Base-by-base conservation (phyloP, 164 flowering plant species). In the Tinospora cordifolia region DNA sequence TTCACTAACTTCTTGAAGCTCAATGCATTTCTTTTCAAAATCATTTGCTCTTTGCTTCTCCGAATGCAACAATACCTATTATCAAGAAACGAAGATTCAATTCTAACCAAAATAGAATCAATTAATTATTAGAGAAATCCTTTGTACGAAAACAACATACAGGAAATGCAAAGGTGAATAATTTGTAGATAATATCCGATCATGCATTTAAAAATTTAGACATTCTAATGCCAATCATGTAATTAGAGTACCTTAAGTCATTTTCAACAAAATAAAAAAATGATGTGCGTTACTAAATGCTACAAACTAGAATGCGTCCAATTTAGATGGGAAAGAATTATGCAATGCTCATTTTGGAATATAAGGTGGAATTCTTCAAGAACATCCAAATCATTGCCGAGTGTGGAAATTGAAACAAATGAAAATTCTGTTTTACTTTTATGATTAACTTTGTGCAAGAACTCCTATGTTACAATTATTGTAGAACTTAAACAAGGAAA, bases 41-140 rank as follows among this genome's bases (percentile, higher is more conserved):
- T 76, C 78, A 73, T 88, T 84, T 47, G 91, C 87, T 78, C 83
- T 80, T 77, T 82, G 75, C 69, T 78, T 85, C 77, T 89, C 95
- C 51, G 75, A 75, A 58, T 75, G 79, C 80, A 85, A 69, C 74
- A 77, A 69, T 63, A 70, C 84, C 98, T 92, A 83, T 59, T 22
- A 51, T 40, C 44, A 40, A 67, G 30, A 72, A 72, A 26, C 8
- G 25, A 24, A 27, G 21, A 8, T 30, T 60, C 39, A 58, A 39
- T 40, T 9, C 36, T 38, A 15, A 71, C 74, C 49, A 34, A 38
- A 59, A 41, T 40, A 57, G 19, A 51, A 58, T 58, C 26, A 17
- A 49, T 41, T 64, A 72, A 25, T 66, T 65, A 17, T 12, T 17
- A 66, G 9, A 17, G 25, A 30, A 17, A 67, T 25, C 27, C 24